Percentiles rank a stretch among this genome's conserved stretches.
Evolutionary conservation across 2,329 filamentous ascomycete genomes (phyloP).

Genomic region (Nannizzia gypsea): DNA sequence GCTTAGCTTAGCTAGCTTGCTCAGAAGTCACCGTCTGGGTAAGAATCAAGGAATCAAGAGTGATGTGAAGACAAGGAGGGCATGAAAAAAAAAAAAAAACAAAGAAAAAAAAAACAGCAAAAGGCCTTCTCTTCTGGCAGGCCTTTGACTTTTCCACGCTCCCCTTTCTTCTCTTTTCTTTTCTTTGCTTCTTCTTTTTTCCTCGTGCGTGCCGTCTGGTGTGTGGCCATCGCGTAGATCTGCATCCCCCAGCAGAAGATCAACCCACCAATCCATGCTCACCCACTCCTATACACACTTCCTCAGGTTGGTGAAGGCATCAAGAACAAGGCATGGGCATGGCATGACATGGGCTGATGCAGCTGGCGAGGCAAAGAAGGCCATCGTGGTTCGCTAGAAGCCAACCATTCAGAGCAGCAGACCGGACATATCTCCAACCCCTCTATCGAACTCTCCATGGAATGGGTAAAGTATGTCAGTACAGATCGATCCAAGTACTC

Average conservation of each 20-base stretch:
- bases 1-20: background rate
- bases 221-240: slow-evolving; percentile 4
- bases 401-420: background rate
- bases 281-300: background rate
- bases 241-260: background rate
- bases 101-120: background rate
- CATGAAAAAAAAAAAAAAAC: background rate
- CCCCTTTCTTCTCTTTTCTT: background rate
- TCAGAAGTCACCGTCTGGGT: background rate
- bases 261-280: background rate
- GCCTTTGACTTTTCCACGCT: too few species aligned
- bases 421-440: background rate
- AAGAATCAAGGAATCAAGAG: background rate
- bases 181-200: background rate
- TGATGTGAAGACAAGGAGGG: background rate
- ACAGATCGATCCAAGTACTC: background rate
- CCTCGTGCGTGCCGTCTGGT: background rate
- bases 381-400: background rate
- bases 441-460: background rate
- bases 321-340: background rate
- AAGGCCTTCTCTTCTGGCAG: background rate
- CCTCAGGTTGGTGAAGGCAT: background rate
- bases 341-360: background rate
- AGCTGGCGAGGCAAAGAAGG: background rate
- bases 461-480: background rate